phyloP scores from a whole-genome alignment of 2,329 filamentous ascomycete species.

The Talaromyces verruculosus region DNA sequence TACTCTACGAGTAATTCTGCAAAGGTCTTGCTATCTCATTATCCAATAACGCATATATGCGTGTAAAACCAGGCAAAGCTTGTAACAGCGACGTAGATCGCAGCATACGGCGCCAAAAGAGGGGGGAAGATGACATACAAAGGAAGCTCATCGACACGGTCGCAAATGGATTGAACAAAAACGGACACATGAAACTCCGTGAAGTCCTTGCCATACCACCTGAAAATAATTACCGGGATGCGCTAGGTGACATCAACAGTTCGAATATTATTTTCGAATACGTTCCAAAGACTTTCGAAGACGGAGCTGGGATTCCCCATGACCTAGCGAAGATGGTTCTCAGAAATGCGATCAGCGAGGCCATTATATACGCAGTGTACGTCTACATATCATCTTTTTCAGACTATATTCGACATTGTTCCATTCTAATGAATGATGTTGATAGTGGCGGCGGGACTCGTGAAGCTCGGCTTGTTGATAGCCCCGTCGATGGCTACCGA shows the following conservation, averaged over 20 bases:
- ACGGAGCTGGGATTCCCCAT: background rate
- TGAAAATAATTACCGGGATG: background rate
- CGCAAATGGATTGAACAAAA: too few relatives aligned
- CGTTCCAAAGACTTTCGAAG: background rate
- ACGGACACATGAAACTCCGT: background rate
- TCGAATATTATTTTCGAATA: background rate
- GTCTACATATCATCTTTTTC: background rate
- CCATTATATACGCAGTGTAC: too few relatives aligned
- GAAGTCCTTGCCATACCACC: background rate
- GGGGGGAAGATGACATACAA: background rate
- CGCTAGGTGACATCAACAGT: background rate
- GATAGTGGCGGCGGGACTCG: background rate
- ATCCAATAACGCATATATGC: too few relatives aligned
- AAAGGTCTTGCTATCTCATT: too few relatives aligned
- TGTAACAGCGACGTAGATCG: too few relatives aligned
- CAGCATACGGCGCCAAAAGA: too few relatives aligned
- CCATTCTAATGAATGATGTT: background rate
- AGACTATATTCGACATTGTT: too few relatives aligned
- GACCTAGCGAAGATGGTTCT: background rate
- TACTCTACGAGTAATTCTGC: too few relatives aligned
- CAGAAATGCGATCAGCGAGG: background rate
- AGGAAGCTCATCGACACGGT: background rate
- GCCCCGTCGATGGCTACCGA: background rate
- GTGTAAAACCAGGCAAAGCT: too few relatives aligned
- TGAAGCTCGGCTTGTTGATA: background rate